Conservation (phyloP, 1,284 basidiomycete genomes). For the Fomitopsis palustris region DNA sequence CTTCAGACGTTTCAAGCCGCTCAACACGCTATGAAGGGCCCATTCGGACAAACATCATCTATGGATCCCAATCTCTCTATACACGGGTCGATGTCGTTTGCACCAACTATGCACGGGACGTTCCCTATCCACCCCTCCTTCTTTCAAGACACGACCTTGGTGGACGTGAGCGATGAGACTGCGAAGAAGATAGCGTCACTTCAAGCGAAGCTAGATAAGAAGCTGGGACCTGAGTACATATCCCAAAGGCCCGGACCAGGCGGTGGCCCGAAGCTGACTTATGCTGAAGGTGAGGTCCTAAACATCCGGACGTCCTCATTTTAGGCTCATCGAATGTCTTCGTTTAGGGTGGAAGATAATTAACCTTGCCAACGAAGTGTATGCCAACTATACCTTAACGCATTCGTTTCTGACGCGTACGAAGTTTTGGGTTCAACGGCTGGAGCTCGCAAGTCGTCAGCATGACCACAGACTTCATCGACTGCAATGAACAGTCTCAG, state of each 20-base stretch:
- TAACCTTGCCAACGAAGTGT: slow-evolving; percentile 96
- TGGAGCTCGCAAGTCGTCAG: slow-evolving; percentile 88
- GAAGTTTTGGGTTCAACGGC: slow-evolving; percentile 85
- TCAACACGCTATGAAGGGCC: slow-evolving; percentile 24
- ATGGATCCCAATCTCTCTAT: slow-evolving; percentile 33
- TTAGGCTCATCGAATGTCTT: not conserved
- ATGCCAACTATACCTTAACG: not conserved
- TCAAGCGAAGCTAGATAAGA: slow-evolving; percentile 82
- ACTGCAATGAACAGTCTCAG: slow-evolving; percentile 64
- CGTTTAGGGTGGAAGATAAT: slow-evolving; percentile 83
- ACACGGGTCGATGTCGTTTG: slow-evolving; percentile 55
- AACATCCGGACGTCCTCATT: not conserved
- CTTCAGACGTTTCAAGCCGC: slow-evolving; percentile 37
- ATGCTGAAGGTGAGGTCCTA: slow-evolving; percentile 67
- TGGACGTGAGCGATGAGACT: slow-evolving; percentile 51
- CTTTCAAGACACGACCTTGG: slow-evolving; percentile 29
- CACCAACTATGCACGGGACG: slow-evolving; percentile 51
- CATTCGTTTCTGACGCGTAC: not conserved
- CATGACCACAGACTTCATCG: slow-evolving; percentile 74
- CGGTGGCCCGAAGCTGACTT: slow-evolving; percentile 85
- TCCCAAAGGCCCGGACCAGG: slow-evolving; percentile 88
- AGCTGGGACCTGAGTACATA: slow-evolving; percentile 92
- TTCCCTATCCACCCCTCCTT: slow-evolving; percentile 16
- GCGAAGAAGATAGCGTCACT: slow-evolving; percentile 67
- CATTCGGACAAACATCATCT: slow-evolving; percentile 29